These are phyloP conservation scores for Amanita polypyramis DNA, from an alignment of 768 basidiomycete genomes.

Conservation along the genomic window DNA sequence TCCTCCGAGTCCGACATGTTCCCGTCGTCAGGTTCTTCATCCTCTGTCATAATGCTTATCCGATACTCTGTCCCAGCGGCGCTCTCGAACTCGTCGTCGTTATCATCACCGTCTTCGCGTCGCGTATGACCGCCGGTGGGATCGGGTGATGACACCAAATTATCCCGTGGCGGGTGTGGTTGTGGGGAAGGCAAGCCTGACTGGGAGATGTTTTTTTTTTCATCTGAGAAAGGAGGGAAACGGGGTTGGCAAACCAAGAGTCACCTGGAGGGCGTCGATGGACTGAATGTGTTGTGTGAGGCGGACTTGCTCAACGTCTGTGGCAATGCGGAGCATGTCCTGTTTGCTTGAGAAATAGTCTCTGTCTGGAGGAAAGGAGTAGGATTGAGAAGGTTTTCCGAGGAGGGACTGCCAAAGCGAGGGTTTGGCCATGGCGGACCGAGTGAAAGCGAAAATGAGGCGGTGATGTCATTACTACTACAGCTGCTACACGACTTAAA, in stretches of 20 bases:
- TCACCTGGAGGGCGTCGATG: neutral
- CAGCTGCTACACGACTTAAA: too few species aligned
- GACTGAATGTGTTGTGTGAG: slow-evolving; percentile 7
- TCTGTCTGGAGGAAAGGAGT: slow-evolving; percentile 33
- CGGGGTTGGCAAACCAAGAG: neutral
- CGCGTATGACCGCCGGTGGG: neutral
- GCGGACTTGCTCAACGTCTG: slow-evolving; percentile 9
- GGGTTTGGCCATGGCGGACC: slow-evolving; percentile 21
- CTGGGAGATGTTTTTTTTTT: neutral
- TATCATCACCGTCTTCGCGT: neutral
- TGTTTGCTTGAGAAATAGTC: slow-evolving; percentile 42
- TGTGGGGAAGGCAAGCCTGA: neutral
- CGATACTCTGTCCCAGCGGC: neutral
- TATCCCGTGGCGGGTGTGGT: neutral
- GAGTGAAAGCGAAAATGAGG: neutral
- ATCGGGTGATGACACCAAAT: neutral
- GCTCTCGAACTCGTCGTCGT: neutral
- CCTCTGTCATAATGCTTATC: neutral
- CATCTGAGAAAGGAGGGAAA: neutral
- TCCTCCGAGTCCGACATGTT: slow-evolving; percentile 7
- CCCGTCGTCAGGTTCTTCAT: slow-evolving; percentile 5
- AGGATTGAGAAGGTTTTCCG: slow-evolving; percentile 54
- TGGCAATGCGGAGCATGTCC: slow-evolving; percentile 38
- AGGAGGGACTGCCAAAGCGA: slow-evolving; percentile 40
- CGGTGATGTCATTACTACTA: neutral